Evolutionary conservation across 108 stramenopile species (phyloP).

Genomic region (Cyclotella sp.): DNA sequence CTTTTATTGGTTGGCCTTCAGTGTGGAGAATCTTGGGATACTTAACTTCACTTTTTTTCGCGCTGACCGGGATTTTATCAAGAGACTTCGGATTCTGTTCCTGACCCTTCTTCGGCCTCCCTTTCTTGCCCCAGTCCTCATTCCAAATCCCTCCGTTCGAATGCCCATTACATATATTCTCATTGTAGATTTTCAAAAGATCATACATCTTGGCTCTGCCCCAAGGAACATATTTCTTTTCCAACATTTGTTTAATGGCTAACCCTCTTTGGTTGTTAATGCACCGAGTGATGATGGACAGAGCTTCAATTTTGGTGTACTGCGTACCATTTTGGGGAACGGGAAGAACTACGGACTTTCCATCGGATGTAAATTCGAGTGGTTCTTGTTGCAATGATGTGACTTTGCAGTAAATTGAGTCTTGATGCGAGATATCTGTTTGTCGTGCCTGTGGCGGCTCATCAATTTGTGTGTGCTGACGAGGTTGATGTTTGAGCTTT

Average conservation of each 20-base stretch:
- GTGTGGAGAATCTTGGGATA: background rate
- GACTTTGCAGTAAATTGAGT: background rate
- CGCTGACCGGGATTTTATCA: too few relatives aligned
- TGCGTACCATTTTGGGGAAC: background rate
- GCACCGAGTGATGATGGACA: background rate
- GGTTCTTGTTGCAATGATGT: conserved; percentile 1
- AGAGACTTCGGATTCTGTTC: background rate
- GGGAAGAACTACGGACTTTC: background rate
- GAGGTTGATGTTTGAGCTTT: background rate
- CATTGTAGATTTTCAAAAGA: background rate
- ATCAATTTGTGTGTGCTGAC: background rate
- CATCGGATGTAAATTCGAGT: background rate
- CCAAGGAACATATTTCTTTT: background rate
- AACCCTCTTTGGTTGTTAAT: background rate
- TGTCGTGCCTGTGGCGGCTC: background rate
- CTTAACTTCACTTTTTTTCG: background rate
- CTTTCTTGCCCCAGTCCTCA: background rate
- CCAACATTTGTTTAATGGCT: background rate
- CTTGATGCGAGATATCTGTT: background rate
- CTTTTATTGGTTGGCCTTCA: background rate
- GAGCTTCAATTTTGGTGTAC: background rate
- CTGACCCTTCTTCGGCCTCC: background rate
- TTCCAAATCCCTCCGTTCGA: background rate
- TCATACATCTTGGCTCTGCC: background rate
- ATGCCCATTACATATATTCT: background rate